phyloP scores from a whole-genome alignment of 805 yeast species.

The Pichia pseudocactophila region DNA sequence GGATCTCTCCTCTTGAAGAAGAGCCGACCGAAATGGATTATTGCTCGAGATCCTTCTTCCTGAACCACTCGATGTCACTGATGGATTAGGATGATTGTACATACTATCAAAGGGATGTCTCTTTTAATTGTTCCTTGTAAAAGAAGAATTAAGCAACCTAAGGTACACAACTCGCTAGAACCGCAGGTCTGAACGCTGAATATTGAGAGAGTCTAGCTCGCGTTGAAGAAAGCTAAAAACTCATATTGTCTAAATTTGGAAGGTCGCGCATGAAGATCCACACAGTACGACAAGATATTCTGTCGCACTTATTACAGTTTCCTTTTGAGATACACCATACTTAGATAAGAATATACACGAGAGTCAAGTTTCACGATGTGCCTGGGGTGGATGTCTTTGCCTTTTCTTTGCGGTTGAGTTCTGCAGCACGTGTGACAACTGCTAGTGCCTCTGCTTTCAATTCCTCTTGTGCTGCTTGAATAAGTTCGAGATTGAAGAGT shows the following conservation, averaged over 20 bases:
- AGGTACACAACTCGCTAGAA: no score
- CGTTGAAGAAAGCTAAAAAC: no score
- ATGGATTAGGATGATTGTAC: conserved; percentile 27
- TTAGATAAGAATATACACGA: no score
- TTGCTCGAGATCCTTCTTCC: conserved; percentile 47
- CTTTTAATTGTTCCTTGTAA: neutral
- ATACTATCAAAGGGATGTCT: conserved; percentile 8
- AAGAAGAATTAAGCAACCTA: no score
- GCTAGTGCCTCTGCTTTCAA: conserved; percentile 23
- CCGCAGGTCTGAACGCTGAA: no score
- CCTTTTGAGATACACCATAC: no score
- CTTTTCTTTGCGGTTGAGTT: conserved; percentile 12
- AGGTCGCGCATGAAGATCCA: no score
- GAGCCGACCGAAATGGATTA: conserved; percentile 61
- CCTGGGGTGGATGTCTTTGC: neutral
- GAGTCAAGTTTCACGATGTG: neutral
- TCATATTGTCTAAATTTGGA: no score
- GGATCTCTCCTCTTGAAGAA: conserved; percentile 25
- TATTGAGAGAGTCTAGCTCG: no score
- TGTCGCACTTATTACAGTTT: no score
- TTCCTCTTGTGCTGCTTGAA: conserved; percentile 30
- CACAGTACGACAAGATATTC: no score
- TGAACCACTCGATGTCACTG: conserved; percentile 30
- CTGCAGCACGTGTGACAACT: conserved; percentile 24
- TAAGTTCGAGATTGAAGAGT: conserved; percentile 21